Base-by-base conservation (phyloP, 2,329 filamentous ascomycete genomes). In the Scortechinia acanthostroma region DNA sequence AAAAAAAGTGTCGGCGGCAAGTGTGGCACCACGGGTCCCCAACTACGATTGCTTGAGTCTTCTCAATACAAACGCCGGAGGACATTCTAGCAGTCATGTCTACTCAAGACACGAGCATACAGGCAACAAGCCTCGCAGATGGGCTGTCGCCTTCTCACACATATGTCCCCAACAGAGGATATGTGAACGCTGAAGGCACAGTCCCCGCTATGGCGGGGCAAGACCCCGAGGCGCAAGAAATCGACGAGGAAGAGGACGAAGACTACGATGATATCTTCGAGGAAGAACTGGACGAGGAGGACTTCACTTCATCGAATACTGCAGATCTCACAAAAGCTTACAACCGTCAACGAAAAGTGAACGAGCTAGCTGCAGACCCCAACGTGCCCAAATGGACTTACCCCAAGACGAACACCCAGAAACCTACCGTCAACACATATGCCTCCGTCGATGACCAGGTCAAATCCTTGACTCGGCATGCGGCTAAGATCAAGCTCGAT, bases 391-490 rank as follows among this genome's bases (percentile, higher is more conserved):
- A 62, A 43, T 45, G 51, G 69, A 69, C 49, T 71, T 78, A 42
- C 74, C 79, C 85, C 2, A 83, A 85, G 55, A 79, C 80, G 46
- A 95, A 93, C 58, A 76, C 83, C 16, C 88, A 91, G 59, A 88
- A 84, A 56, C 88, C 88, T 4, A 76, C 76, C 1, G 80, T 88
- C 42, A 95, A 95, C 63, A 91, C 88, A 1, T 75, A 78, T 49
- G 77, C 88, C 20, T 84, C 80, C 20, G 76, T 95, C 45, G 89
- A 95, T 61, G 91, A 96, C 58, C 89, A 96, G 55, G 85, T 95
- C 45, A 82, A 84, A 3, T 83, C 83, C n/a, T 74, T 97, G 28
- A 81, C 88, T 22, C 85, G 84, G 53, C 88, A 96, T 69, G 90
- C 91, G 1, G 77, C 77, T 48, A 95, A 95, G 68, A 86, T 97